These are phyloP conservation scores for Beta vulgaris DNA, from an alignment of 148 eudicot genomes.

Conservation along the genomic window DNA sequence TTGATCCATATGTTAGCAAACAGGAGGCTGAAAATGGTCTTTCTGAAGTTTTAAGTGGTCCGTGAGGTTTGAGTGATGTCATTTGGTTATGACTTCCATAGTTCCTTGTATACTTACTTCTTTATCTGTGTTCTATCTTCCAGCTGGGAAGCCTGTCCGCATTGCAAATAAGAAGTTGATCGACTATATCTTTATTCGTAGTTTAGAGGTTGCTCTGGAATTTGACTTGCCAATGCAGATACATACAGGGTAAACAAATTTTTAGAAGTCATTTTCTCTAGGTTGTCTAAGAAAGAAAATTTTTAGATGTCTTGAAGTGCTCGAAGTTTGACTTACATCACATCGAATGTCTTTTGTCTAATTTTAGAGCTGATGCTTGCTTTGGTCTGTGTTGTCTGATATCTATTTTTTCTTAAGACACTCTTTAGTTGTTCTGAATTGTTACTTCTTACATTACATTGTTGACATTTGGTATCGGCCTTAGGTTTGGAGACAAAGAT, in stretches of 20 bases:
- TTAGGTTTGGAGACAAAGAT: slow-evolving; percentile 93
- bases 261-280: neutral
- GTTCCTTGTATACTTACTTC: slow-evolving; percentile 10
- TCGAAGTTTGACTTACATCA: neutral
- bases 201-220: slow-evolving; percentile 74
- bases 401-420: neutral
- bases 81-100: slow-evolving; percentile 7
- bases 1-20: slow-evolving; percentile 66
- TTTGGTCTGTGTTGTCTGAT: neutral
- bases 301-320: neutral
- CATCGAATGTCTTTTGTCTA: neutral
- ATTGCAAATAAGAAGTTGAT: slow-evolving; percentile 70
- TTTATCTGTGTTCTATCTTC: slow-evolving; percentile 26
- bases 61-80: slow-evolving; percentile 24
- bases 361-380: neutral
- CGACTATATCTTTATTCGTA: slow-evolving; percentile 66
- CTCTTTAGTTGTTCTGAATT: slow-evolving; percentile 3
- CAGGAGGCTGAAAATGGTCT: slow-evolving; percentile 80
- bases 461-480: slow-evolving; percentile 3
- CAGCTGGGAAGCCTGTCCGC: slow-evolving; percentile 71
- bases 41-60: slow-evolving; percentile 62
- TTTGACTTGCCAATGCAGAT: slow-evolving; percentile 84
- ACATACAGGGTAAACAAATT: slow-evolving; percentile 78
- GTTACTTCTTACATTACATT: neutral
- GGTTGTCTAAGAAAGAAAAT: too few relatives aligned